A percentile compares a stretch with the other conserved stretches of the same genome.
Evolutionary conservation across 352 stramenopile genomes (phyloP).

Genomic region (Phytopythium boreale): DNA sequence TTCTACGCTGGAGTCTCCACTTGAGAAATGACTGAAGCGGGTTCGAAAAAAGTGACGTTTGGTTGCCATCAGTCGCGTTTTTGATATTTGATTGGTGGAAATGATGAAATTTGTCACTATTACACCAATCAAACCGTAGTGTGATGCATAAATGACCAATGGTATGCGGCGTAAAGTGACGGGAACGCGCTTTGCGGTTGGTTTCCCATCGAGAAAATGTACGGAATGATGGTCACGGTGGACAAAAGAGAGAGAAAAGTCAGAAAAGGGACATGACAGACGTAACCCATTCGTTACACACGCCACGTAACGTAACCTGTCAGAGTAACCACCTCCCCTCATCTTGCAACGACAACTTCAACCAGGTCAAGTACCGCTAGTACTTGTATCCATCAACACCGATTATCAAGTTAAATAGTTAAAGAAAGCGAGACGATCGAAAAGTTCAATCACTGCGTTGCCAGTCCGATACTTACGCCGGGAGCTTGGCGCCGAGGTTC

Average conservation of each 20-base stretch:
- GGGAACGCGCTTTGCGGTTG: background rate
- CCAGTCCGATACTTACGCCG: background rate
- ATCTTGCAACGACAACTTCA: background rate
- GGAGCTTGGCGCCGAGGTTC: slow-evolving; percentile 10
- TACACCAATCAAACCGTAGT: background rate
- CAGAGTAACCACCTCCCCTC: background rate
- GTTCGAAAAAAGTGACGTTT: slow-evolving; percentile 5
- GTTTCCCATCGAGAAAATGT: no score
- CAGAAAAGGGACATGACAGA: background rate
- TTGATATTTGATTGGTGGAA: background rate
- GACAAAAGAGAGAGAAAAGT: background rate
- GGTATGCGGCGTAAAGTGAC: background rate
- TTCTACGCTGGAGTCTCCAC: background rate
- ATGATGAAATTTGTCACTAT: background rate
- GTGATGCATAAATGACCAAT: background rate
- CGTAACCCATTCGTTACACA: background rate
- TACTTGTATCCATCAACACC: no score
- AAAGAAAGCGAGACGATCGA: background rate
- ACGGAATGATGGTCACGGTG: no score
- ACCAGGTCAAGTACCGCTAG: background rate
- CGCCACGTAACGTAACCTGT: background rate
- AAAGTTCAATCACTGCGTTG: background rate
- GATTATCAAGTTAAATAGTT: no score
- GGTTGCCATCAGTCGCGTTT: background rate
- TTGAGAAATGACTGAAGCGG: background rate